phyloP scores from a whole-genome alignment of 495 filamentous ascomycete genomes.

The Tuber borchii region DNA sequence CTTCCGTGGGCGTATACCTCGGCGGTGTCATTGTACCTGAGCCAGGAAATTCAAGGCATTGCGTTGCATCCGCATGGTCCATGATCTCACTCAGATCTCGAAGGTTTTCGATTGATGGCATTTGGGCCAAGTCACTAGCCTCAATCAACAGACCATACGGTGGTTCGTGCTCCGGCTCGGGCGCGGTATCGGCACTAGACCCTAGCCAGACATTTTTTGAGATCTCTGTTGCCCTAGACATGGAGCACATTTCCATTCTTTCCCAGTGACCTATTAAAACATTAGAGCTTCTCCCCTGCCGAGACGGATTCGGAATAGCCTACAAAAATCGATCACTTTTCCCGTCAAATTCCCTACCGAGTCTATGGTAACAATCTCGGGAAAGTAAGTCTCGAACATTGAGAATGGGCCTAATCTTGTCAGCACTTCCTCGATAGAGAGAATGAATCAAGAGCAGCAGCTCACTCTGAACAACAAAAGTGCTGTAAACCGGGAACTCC shows the following conservation, averaged over 20 bases:
- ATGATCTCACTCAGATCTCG: slow-evolving; percentile 56
- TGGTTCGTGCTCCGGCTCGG: slow-evolving; percentile 41
- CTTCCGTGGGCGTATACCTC: slow-evolving; percentile 68
- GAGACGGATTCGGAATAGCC: slow-evolving; percentile 37
- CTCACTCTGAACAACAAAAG: slow-evolving; percentile 68
- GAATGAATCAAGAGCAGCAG: slow-evolving; percentile 25
- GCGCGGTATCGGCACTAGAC: slow-evolving; percentile 66
- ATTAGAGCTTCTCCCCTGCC: slow-evolving; percentile 10
- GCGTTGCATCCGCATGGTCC: slow-evolving; percentile 48
- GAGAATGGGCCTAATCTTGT: slow-evolving; percentile 56
- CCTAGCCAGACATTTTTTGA: slow-evolving; percentile 84
- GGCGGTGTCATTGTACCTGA: slow-evolving; percentile 83
- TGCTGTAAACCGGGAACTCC: slow-evolving; percentile 64
- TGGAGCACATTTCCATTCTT: slow-evolving; percentile 80
- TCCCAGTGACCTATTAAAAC: slow-evolving; percentile 64
- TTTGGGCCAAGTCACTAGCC: slow-evolving; percentile 70
- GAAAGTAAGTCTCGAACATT: slow-evolving; percentile 65
- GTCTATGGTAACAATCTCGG: slow-evolving; percentile 66
- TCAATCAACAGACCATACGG: slow-evolving; percentile 57
- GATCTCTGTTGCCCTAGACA: slow-evolving; percentile 86
- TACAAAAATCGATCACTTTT: slow-evolving; percentile 79
- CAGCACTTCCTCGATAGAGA: slow-evolving; percentile 27
- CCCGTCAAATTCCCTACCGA: slow-evolving; percentile 66
- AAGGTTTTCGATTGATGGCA: slow-evolving; percentile 53
- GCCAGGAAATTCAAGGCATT: slow-evolving; percentile 78